These are phyloP conservation scores for Suhomyces guaymorum DNA, from an alignment of 1,139 yeast genomes.

Conservation along the genomic window DNA sequence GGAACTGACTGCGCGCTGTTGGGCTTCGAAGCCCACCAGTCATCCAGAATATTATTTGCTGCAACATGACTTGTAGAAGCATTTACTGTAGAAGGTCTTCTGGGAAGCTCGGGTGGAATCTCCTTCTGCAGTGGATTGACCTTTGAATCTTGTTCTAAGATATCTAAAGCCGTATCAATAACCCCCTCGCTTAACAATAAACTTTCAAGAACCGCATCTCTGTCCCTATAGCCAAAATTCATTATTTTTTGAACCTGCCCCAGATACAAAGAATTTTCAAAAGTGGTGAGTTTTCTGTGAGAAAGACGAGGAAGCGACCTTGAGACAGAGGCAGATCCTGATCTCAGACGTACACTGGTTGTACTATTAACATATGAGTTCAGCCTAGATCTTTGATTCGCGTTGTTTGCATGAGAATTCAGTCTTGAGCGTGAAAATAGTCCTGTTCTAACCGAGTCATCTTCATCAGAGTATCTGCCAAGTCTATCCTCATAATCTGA, in stretches of 20 bases:
- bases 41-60: slow-evolving; percentile 21
- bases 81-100: slow-evolving; percentile 32
- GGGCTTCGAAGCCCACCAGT: slow-evolving; percentile 27
- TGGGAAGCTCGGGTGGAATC: slow-evolving; percentile 42
- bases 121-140: slow-evolving; percentile 40
- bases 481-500: slow-evolving; percentile 28
- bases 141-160: slow-evolving; percentile 42
- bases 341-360: slow-evolving; percentile 17
- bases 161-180: slow-evolving; percentile 49
- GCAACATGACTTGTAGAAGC: not conserved
- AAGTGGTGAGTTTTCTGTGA: slow-evolving; percentile 45
- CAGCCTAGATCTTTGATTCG: slow-evolving; percentile 22
- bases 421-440: slow-evolving; percentile 11
- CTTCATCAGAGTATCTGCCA: slow-evolving; percentile 19
- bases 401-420: slow-evolving; percentile 8
- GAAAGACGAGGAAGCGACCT: slow-evolving; percentile 31
- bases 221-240: slow-evolving; percentile 49
- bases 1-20: slow-evolving; percentile 9
- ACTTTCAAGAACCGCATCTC: slow-evolving; percentile 52
- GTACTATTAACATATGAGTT: slow-evolving; percentile 15
- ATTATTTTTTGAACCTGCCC: slow-evolving; percentile 40
- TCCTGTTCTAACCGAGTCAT: slow-evolving; percentile 9
- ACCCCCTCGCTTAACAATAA: slow-evolving; percentile 50
- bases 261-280: slow-evolving; percentile 44
- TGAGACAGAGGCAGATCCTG: slow-evolving; percentile 15